A percentile compares a stretch with the other conserved stretches of the same genome.
Evolutionary conservation across 129 eudicot species (phyloP).

Genomic region (Arctium lappa): DNA sequence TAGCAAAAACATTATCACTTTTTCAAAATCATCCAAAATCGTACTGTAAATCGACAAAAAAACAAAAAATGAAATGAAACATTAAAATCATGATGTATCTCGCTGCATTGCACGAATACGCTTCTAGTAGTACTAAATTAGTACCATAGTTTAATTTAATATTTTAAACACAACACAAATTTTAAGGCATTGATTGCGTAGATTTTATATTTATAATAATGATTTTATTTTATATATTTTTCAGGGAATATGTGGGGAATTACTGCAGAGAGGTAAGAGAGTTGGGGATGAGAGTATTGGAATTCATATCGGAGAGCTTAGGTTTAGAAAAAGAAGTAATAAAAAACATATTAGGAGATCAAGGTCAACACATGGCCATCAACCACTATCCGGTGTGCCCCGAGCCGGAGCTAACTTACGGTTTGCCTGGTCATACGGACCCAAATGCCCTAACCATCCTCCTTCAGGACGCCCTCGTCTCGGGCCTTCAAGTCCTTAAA

Average conservation of each 20-base stretch:
- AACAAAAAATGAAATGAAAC: no score
- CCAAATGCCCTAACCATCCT: constrained; percentile 87
- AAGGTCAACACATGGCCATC: constrained; percentile 87
- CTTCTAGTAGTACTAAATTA: no score
- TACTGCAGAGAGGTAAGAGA: constrained; percentile 57
- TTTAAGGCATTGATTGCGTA: no score
- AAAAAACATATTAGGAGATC: constrained; percentile 46
- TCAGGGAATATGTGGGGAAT: constrained; percentile 23
- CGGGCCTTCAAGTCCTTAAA: constrained; percentile 77
- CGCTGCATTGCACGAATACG: no score
- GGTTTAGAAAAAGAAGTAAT: constrained; percentile 53
- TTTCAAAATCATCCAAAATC: no score
- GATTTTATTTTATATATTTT: background rate
- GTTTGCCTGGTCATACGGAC: constrained; percentile 84
- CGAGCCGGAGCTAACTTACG: constrained; percentile 78
- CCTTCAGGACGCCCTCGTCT: constrained; percentile 63
- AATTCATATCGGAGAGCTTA: constrained; percentile 69
- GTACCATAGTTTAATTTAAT: no score
- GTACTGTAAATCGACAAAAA: no score
- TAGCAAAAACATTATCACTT: no score
- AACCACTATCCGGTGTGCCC: constrained; percentile 82
- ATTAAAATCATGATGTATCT: no score
- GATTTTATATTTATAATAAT: no score
- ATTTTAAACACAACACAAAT: no score
- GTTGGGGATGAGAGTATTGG: constrained; percentile 59